Evolutionary conservation across 1,284 basidiomycete species (phyloP), one percentile per base, ranked within the genome.

Genomic region (Trametes pubescens): DNA sequence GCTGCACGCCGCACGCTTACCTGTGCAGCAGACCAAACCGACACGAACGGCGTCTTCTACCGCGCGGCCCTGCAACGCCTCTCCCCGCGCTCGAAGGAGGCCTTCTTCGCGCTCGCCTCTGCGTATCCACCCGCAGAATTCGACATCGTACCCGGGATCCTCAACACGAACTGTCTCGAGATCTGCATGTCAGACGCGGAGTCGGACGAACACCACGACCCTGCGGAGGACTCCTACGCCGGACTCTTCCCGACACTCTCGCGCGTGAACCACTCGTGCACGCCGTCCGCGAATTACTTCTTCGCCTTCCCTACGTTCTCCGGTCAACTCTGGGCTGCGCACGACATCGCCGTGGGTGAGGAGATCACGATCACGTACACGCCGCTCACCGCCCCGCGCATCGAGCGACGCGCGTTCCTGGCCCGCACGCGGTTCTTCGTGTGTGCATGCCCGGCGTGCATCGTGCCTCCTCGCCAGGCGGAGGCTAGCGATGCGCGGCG

Each of bases 291-390:
- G 14, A 24, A 62, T 32, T 58, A 62, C 46, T 43, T 16, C 43
- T 65, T 62, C 49, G 22, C 61, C 22, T 21, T 47, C 16, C 21
- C 16, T 16, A 22, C 57, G 11, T 65, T 68, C 66, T 7, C 40
- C 6, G 56, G 61, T 8, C 46, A 65, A 46, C 34, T 65, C 16
- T 54, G 35, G 34, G 52, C 52, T 4, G 21, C 56, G 2, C 46
- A 57, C 11, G 40, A 47, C 38, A 65, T 65, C 34, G 22, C 29
- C 16, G 21, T 34, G 13, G 66, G 64, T 1, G 64, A 63, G 52
- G 64, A 68, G 57, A 61, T 68, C 32, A 68, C 66, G 24, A 63
- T 63, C 35, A 34, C 64, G 14, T 68, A 68, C 52, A 55, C 58
- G 38, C 37, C 58, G 34, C 44, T 64, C 14, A 29, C 35, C 37